Evolutionary conservation across 495 filamentous ascomycete genomes (phyloP).

Genomic region (Penicillium subrubescens): DNA sequence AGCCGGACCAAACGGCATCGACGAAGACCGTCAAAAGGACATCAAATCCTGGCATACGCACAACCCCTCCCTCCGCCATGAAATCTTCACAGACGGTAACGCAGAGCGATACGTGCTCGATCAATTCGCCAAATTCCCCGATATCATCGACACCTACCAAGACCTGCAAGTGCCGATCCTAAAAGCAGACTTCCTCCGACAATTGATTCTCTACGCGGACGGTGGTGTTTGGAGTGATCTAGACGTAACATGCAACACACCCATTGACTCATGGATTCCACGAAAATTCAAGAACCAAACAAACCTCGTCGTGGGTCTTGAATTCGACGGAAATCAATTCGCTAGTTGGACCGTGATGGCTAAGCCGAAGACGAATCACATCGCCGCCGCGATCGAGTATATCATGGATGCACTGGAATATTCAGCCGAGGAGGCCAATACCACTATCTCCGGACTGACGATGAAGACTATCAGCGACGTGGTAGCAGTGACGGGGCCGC

Average conservation of each 20-base stretch:
- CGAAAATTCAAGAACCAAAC: constrained; percentile 20
- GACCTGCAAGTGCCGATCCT: constrained; percentile 36
- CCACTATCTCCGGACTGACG: constrained; percentile 6
- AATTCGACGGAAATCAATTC: constrained; percentile 44
- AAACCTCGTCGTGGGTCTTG: constrained; percentile 45
- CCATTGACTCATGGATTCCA: constrained; percentile 44
- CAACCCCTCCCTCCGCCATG: constrained; percentile 37
- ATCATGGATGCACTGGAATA: constrained; percentile 17
- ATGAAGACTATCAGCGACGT: constrained; percentile 22
- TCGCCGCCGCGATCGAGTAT: constrained; percentile 23
- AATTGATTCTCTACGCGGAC: constrained; percentile 40
- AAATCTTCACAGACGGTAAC: constrained; percentile 38
- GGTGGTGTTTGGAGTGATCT: constrained; percentile 52
- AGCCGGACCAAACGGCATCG: constrained; percentile 23
- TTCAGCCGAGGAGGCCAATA: constrained; percentile 1
- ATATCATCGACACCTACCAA: constrained; percentile 28
- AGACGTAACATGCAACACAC: constrained; percentile 37
- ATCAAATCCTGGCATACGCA: constrained; percentile 29
- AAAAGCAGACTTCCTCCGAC: constrained; percentile 45
- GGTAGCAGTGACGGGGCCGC: constrained; percentile 27
- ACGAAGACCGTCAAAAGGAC: constrained; percentile 9
- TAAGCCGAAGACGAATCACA: constrained; percentile 26
- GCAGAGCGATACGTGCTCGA: constrained; percentile 35
- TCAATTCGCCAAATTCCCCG: constrained; percentile 26
- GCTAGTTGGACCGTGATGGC: constrained; percentile 44